Base-by-base conservation (phyloP, 768 basidiomycete species). In the Serendipita vermifera region DNA sequence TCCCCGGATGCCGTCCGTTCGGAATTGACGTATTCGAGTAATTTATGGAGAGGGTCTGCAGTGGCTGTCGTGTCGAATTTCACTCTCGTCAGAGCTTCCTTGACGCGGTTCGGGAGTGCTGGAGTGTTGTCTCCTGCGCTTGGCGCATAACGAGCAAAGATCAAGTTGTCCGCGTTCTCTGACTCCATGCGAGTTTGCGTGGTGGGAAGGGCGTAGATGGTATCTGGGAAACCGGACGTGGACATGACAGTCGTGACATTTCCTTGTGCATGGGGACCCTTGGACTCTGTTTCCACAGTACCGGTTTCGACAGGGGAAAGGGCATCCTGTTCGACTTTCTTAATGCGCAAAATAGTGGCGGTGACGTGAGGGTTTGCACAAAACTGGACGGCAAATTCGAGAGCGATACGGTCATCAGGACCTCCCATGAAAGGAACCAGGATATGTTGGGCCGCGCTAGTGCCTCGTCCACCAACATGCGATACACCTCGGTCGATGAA, bases 381-480 rank as follows among this genome's bases (percentile, higher is more conserved):
- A 27, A 96, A 71, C 68, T 93, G 92, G 13, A 85, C 77, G 22
- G 87, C 84, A 61, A 97, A 81, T 29, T 85, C 80, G 33, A 98
- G 70, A 0, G 90, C 88, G 15, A 91, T 73, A 2, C 94, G 76
- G 65, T 96, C 93, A 66, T 98, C 94, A 0, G 90, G 85, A 0
- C 94, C 94, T 22, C 94, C 94, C 66, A 90, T 87, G 77, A 97
- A 97, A 0, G 90, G 87, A 11, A 96, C 63, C 69, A 90, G 86
- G 13, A 97, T 61, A 64, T 89, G 86, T 63, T 81, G 76, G 60
- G 58, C 0, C 63, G 61, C 31, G 64, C 54, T 6, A 61, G 29
- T 1, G n/a, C 41, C 46, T 62, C 59, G 58, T 51, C 26, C 36
- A 20, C 7, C 54, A 62, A 5, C 68, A 62, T 53, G 69, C 62